Conservation (phyloP, 345 rosid species). For the Erysimum cheiranthoides region DNA sequence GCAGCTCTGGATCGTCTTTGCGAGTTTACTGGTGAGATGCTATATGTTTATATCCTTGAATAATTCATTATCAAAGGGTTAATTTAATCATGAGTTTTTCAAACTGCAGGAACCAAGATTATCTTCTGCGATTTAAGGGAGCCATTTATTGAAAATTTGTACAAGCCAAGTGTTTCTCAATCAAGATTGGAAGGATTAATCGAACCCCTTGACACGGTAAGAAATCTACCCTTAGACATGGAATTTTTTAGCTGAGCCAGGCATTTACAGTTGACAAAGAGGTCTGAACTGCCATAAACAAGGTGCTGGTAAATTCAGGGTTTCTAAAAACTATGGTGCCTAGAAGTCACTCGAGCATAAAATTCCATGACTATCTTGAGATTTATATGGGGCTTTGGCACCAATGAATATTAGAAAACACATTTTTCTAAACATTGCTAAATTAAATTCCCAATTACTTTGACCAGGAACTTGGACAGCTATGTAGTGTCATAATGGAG, state of each 20-base stretch:
- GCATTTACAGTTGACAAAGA: conserved; percentile 18
- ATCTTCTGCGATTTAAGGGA: conserved; percentile 92
- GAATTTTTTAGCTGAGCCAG: background rate
- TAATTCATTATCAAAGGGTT: conserved; percentile 8
- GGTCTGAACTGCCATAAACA: background rate
- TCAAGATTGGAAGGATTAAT: conserved; percentile 80
- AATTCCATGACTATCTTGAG: background rate
- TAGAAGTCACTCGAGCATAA: conserved; percentile 15
- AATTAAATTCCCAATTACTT: conserved; percentile 23
- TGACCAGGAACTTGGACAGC: conserved; percentile 82
- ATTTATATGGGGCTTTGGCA: background rate
- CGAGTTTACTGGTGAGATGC: conserved; percentile 76
- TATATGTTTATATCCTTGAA: conserved; percentile 2
- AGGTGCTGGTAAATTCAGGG: conserved; percentile 19
- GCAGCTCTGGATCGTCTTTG: conserved; percentile 88
- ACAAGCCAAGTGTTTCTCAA: conserved; percentile 77
- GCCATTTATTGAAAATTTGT: conserved; percentile 79
- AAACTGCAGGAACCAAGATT: conserved; percentile 83
- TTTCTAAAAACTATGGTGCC: conserved; percentile 2
- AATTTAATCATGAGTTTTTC: conserved; percentile 26
- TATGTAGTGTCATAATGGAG: conserved; percentile 82
- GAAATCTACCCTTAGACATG: conserved; percentile 36
- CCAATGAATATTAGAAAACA: background rate
- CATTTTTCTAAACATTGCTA: conserved; percentile 24
- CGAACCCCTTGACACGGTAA: conserved; percentile 83